Evolutionary conservation across 2,329 filamentous ascomycete species (phyloP).

Genomic region (Clarireedia hainanense): DNA sequence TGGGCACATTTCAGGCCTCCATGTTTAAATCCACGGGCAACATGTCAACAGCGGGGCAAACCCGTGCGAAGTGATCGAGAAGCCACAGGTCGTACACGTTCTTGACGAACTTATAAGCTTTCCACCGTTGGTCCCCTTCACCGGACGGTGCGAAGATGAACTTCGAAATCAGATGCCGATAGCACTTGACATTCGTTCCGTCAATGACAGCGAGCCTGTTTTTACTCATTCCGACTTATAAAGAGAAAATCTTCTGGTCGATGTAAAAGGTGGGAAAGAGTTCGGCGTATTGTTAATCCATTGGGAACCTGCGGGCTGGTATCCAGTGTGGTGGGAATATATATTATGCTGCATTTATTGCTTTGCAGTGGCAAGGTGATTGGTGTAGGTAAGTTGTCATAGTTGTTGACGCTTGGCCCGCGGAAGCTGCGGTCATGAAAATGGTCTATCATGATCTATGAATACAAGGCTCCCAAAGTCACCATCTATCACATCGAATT

Average conservation of each 20-base stretch:
- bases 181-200: too few species aligned
- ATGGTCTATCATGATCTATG: constrained; percentile 13
- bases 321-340: constrained; percentile 19
- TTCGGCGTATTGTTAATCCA: constrained; percentile 12
- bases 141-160: too few species aligned
- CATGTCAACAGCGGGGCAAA: too few species aligned
- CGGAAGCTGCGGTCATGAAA: constrained; percentile 11
- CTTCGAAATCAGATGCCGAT: too few species aligned
- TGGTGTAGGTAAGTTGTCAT: constrained; percentile 12
- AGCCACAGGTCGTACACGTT: too few species aligned
- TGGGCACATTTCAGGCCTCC: too few species aligned
- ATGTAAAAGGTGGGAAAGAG: constrained; percentile 1
- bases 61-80: too few species aligned
- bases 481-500: too few species aligned
- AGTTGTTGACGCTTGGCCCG: constrained; percentile 15
- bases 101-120: too few species aligned
- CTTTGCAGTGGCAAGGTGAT: constrained; percentile 16
- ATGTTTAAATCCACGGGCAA: too few species aligned
- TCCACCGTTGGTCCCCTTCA: too few species aligned
- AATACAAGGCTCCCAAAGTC: neutral
- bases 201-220: neutral
- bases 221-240: constrained; percentile 17
- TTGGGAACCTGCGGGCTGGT: constrained; percentile 17
- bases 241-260: constrained; percentile 15
- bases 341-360: constrained; percentile 14